A percentile compares a stretch with the other conserved stretches of the same genome.
phyloP scores from a whole-genome alignment of 768 basidiomycete genomes.

The Mrakia blollopis region DNA sequence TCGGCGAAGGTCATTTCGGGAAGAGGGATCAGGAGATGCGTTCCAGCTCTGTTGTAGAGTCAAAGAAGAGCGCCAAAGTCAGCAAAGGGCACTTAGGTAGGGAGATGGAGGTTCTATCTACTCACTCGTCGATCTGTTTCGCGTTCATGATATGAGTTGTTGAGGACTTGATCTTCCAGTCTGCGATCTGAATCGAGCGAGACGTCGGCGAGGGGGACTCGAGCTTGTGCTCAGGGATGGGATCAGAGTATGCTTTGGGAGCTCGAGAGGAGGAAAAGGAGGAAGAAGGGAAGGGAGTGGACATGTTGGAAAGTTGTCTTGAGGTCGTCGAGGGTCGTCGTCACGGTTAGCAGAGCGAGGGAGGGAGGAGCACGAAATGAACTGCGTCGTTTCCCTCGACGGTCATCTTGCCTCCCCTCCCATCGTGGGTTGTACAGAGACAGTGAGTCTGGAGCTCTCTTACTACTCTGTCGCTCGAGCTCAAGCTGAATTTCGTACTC shows the following conservation, averaged over 20 bases:
- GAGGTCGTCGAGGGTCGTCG: not conserved
- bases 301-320: not conserved
- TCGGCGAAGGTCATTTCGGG: conserved; percentile 97
- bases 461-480: not conserved
- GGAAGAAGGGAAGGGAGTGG: not conserved
- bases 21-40: conserved; percentile 61
- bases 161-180: conserved; percentile 19
- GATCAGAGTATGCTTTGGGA: conserved; percentile 2
- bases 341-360: not conserved
- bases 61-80: conserved; percentile 60
- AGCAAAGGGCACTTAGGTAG: not conserved
- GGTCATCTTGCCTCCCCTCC: not conserved
- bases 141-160: conserved; percentile 31
- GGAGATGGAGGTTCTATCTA: not conserved
- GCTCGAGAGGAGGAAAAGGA: conserved; percentile 11
- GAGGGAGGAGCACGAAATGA: not conserved
- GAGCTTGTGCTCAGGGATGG: conserved; percentile 19
- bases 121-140: conserved; percentile 30
- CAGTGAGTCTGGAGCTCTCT: not conserved
- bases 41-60: conserved; percentile 39
- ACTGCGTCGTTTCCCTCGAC: not conserved
- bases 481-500: not conserved
- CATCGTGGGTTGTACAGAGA: not conserved
- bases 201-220: not conserved
- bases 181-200: conserved; percentile 20